These are phyloP conservation scores for Fonsecaea monophora DNA, from an alignment of 2,329 filamentous ascomycete genomes.

Conservation along the genomic window DNA sequence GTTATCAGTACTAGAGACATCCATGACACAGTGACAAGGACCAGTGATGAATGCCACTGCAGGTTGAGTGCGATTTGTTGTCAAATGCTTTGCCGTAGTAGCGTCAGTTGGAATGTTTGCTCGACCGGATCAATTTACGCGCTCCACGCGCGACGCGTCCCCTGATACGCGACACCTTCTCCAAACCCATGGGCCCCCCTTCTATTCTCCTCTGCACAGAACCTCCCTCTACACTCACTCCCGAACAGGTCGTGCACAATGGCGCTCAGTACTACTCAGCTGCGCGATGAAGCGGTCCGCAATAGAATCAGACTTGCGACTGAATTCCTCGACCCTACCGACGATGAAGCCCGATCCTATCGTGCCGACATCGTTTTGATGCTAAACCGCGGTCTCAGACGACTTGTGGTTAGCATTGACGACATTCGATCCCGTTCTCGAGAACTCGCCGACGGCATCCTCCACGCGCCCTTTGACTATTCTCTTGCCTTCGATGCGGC, in stretches of 20 bases:
- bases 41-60: no score
- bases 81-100: neutral
- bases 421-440: conserved; percentile 87
- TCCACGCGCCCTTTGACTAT: conserved; percentile 87
- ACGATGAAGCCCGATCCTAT: conserved; percentile 66
- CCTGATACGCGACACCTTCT: neutral
- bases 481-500: conserved; percentile 87
- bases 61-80: neutral
- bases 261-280: conserved; percentile 61
- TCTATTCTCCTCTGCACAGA: neutral
- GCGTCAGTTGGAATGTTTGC: neutral
- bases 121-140: neutral
- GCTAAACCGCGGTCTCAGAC: conserved; percentile 67
- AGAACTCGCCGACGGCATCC: conserved; percentile 78
- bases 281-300: conserved; percentile 82
- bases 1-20: neutral
- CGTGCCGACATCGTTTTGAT: conserved; percentile 84
- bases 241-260: conserved; percentile 22
- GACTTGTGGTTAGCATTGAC: conserved; percentile 78
- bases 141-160: neutral
- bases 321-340: conserved; percentile 86
- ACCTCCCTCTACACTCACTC: neutral
- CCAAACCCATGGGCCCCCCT: neutral
- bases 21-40: no score
- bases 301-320: conserved; percentile 86